Base-by-base conservation (phyloP, 805 yeast genomes). In the Lipomyces kockii region DNA sequence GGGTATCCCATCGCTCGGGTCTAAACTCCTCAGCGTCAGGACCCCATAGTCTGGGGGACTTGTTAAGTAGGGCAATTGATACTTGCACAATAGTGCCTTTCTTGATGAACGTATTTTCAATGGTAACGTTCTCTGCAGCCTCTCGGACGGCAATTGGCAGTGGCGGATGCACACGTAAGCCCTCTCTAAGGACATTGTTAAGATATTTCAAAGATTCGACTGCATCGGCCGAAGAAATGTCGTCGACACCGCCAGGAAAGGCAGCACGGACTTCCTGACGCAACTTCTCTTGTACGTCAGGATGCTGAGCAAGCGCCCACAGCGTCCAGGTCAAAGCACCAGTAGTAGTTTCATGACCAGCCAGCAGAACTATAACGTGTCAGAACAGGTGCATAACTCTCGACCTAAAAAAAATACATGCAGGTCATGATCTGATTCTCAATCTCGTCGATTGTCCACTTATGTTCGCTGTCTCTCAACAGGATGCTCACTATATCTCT, bases 291-390 rank as follows among this genome's bases (percentile, higher is more conserved):
- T 69, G 71, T 4, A 63, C 34, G 17, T 66, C 63, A 5, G 43
- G 71, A 57, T 63, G 22, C 39, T 46, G 39, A 9, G 68, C 65
- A 17, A 69, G 61, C 20, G 39, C 32, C 20, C 34, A 53, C 6
- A 62, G 56, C 27, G 66, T 58, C 62, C 66, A 66, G 3, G 71
- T n/a, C 22, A 54, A n/a, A 7, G 68, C 62, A 22, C 67, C 57
- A n/a, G 68, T 60, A 6, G 71, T 69, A 20, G 70, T 69, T 35
- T 69, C 71, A 39, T 69, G 71, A 37, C 71, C 71, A 4, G 70
- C 71, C 17, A 66, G 64, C 11, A 69, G 62, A 49, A 69, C 63
- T 65, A 25, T 2, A 49, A 22, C 9, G 2, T 4, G 29, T 35
- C 17, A 57, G 58, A 12, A 34, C 8, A 25, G 8, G 3, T n/a